Base-by-base conservation (phyloP, 805 yeast species). In the Zygoascus bituminiphila region DNA sequence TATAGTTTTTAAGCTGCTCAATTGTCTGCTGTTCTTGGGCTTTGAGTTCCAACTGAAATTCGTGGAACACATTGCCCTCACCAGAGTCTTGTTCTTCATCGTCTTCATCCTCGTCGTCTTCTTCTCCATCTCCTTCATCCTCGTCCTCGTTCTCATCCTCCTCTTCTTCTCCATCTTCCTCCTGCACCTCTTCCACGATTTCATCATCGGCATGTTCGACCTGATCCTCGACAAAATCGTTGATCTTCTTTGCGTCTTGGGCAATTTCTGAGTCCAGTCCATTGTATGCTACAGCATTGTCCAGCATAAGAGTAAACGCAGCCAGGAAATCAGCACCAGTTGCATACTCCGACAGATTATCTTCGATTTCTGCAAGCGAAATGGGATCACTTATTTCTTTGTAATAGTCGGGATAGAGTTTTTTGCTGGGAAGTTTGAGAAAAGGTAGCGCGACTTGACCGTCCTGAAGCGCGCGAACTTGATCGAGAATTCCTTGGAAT, bases 401-500 rank as follows among this genome's bases (percentile, higher is more conserved):
- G 61, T 82, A 86, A 63, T 88, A 88, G 61, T 87, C 94, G 0
- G 96, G 88, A 59, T 84, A 87, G 42, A 77, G 65, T 60, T 82
- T 80, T 55, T 80, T 78, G 22, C 84, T 75, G 6, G 96, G 96
- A 35, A 88, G 71, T 55, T 78, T 80, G 52, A 80, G 62, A 65
- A 88, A 88, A 37, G 31, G 35, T 8, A 15, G 9, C 5, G 36
- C 44, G 17, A 25, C 22, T 25, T 14, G 25, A 12, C 33, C 33
- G 22, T 40, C 51, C 35, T 44, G 29, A 7, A 48, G 44, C 17
- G 44, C 47, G 14, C 23, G 26, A 12, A 48, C 35, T 15, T 36
- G 33, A 8, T 48, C 39, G 2, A 47, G 12, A 17, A 47, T 25
- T 4, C 22, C 22, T 15, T 17, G 9, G 17, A 36, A 19, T 20